Evolutionary conservation across 1,139 yeast species (phyloP).

Genomic region (Saccharomyces hybrid): DNA sequence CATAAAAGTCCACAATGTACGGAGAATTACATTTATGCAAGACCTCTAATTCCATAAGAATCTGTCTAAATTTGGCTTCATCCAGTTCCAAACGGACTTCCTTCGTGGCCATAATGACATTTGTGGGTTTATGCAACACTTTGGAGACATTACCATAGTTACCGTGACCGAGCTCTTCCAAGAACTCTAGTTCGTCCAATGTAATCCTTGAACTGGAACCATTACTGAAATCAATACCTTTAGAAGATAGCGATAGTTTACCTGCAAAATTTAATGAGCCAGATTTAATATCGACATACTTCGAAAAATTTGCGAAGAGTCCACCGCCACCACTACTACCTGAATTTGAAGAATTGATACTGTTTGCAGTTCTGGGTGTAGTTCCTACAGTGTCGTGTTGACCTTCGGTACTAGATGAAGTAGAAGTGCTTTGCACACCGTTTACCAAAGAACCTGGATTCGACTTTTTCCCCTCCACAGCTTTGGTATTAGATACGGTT

Average conservation of each 20-base stretch:
- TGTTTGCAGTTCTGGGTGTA: conserved; percentile 14
- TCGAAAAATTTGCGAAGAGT: conserved; percentile 71
- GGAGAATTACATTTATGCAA: conserved; percentile 86
- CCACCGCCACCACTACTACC: conserved; percentile 27
- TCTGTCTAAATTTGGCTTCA: conserved; percentile 84
- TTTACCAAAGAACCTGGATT: conserved; percentile 31
- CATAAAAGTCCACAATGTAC: conserved; percentile 88
- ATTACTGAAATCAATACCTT: conserved; percentile 83
- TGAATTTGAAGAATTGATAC: conserved; percentile 14
- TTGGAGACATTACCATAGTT: conserved; percentile 93
- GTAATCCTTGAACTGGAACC: conserved; percentile 85
- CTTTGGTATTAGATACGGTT: conserved; percentile 6
- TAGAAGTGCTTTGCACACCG: conserved; percentile 29
- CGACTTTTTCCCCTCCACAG: conserved; percentile 18
- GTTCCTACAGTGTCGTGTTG: conserved; percentile 27
- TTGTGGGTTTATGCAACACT: conserved; percentile 90
- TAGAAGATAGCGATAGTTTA: conserved; percentile 82
- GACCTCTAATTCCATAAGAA: conserved; percentile 90
- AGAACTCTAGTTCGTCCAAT: conserved; percentile 73
- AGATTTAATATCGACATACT: conserved; percentile 82
- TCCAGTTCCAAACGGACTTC: conserved; percentile 89
- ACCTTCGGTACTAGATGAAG: conserved; percentile 25
- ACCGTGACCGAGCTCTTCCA: conserved; percentile 87
- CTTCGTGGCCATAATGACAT: conserved; percentile 92
- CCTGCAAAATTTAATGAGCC: conserved; percentile 91